phyloP scores from a whole-genome alignment of 352 stramenopile genomes.

The Thalassiosira sp. region DNA sequence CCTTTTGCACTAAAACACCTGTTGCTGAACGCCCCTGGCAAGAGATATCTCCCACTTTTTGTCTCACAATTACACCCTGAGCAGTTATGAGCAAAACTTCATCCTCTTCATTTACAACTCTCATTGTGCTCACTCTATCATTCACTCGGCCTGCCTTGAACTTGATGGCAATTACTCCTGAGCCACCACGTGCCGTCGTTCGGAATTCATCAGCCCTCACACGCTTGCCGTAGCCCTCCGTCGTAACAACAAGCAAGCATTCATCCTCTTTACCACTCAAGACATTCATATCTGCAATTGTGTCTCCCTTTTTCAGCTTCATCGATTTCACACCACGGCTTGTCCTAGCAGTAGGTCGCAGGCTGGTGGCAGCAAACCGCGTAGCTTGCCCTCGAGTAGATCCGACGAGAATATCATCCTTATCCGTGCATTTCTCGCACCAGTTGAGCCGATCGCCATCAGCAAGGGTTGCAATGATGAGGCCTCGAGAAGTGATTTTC shows the following conservation, averaged over 20 bases:
- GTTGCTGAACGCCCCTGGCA: slow-evolving; percentile 79
- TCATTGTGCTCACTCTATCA: slow-evolving; percentile 74
- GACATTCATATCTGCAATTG: slow-evolving; percentile 85
- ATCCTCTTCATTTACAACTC: slow-evolving; percentile 78
- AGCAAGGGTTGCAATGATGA: slow-evolving; percentile 82
- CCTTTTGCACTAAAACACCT: slow-evolving; percentile 84
- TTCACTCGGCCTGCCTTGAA: slow-evolving; percentile 66
- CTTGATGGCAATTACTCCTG: slow-evolving; percentile 84
- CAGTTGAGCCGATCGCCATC: slow-evolving; percentile 83
- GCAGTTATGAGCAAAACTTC: slow-evolving; percentile 85
- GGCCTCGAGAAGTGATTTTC: slow-evolving; percentile 78
- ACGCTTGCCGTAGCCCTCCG: slow-evolving; percentile 84
- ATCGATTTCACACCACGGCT: slow-evolving; percentile 82
- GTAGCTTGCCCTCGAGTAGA: slow-evolving; percentile 74
- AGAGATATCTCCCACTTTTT: slow-evolving; percentile 80
- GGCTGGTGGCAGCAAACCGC: slow-evolving; percentile 66
- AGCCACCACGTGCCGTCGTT: slow-evolving; percentile 62
- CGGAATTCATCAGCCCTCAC: slow-evolving; percentile 79
- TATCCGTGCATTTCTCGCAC: slow-evolving; percentile 78
- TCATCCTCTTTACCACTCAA: slow-evolving; percentile 61
- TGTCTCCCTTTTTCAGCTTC: slow-evolving; percentile 83
- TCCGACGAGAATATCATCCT: slow-evolving; percentile 82
- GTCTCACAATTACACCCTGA: slow-evolving; percentile 85
- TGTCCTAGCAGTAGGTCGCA: slow-evolving; percentile 72
- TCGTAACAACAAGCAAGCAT: slow-evolving; percentile 83